A percentile compares a stretch with the other conserved stretches of the same genome.
phyloP scores from a whole-genome alignment of 2,329 filamentous ascomycete genomes.

The Nannizziopsis arthrosporioides region DNA sequence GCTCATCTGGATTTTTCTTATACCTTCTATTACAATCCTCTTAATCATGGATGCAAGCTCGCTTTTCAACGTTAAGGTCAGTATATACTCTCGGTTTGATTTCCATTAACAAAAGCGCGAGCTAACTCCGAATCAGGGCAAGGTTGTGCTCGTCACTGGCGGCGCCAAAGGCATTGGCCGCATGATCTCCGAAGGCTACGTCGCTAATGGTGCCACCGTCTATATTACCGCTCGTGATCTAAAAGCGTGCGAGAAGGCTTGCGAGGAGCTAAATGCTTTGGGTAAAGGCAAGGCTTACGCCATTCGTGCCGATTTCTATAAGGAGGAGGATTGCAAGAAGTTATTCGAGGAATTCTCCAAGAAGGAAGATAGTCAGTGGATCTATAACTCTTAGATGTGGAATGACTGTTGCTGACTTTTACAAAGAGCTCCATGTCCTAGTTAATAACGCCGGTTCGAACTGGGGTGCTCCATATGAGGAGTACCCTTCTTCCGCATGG shows the following conservation, averaged over 20 bases:
- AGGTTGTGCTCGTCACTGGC: slow-evolving; percentile 41
- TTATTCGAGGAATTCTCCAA: slow-evolving; percentile 40
- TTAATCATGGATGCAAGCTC: slow-evolving; percentile 42
- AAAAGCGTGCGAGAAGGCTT: slow-evolving; percentile 38
- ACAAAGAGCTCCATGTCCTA: slow-evolving; percentile 37
- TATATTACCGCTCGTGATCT: slow-evolving; percentile 45
- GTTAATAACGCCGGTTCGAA: slow-evolving; percentile 45
- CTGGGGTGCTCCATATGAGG: slow-evolving; percentile 46
- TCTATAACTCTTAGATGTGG: slow-evolving; percentile 30
- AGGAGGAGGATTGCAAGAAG: slow-evolving; percentile 40
- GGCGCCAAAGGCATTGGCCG: slow-evolving; percentile 43
- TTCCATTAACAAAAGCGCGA: slow-evolving; percentile 15
- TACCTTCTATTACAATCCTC: no score
- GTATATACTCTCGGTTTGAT: slow-evolving; percentile 9
- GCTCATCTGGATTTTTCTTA: background rate
- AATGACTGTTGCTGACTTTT: slow-evolving; percentile 30
- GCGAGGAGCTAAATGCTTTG: slow-evolving; percentile 38
- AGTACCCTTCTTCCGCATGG: slow-evolving; percentile 48
- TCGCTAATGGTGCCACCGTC: slow-evolving; percentile 42
- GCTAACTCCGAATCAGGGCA: slow-evolving; percentile 44
- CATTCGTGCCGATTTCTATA: slow-evolving; percentile 42
- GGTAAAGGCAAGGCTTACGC: slow-evolving; percentile 42
- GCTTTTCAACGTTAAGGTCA: slow-evolving; percentile 51
- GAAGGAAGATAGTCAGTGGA: slow-evolving; percentile 47
- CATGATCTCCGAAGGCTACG: slow-evolving; percentile 45